Conservation (phyloP, 495 filamentous ascomycete species). For the Penicillium lividum region DNA sequence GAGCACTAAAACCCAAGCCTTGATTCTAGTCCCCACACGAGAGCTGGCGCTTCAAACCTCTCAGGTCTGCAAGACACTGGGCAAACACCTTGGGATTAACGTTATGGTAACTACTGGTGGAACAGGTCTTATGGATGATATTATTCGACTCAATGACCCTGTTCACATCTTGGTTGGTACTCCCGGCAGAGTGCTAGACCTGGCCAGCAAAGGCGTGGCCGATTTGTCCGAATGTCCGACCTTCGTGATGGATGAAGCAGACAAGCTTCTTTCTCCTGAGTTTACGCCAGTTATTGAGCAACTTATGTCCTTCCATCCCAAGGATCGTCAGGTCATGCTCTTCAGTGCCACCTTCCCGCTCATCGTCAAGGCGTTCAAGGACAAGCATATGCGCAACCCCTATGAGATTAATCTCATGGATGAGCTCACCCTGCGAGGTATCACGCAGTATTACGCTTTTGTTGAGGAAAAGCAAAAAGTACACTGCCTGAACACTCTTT, state of each 20-base stretch:
- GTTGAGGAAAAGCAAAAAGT: constrained; percentile 99
- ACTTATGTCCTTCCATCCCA: constrained; percentile 87
- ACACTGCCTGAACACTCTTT: constrained; percentile 97
- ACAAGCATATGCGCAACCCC: constrained; percentile 93
- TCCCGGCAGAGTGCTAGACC: constrained; percentile 89
- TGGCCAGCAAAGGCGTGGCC: constrained; percentile 91
- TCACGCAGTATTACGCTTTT: constrained; percentile 98
- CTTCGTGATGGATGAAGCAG: constrained; percentile 99
- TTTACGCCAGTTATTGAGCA: constrained; percentile 98
- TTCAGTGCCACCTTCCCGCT: constrained; percentile 97
- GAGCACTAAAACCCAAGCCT: constrained; percentile 88
- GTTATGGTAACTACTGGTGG: constrained; percentile 99
- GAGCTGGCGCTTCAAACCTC: constrained; percentile 99
- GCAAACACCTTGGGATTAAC: constrained; percentile 94
- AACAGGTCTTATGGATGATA: constrained; percentile 92
- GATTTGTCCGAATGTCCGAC: constrained; percentile 96
- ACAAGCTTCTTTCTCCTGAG: constrained; percentile 93
- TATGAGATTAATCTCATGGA: constrained; percentile 99
- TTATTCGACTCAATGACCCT: constrained; percentile 87
- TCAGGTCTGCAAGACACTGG: constrained; percentile 96
- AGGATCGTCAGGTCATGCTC: constrained; percentile 97
- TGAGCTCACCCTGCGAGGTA: constrained; percentile 94
- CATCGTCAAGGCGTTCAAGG: constrained; percentile 96
- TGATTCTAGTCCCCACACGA: constrained; percentile 94
- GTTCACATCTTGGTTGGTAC: constrained; percentile 98